Conservation (phyloP, 768 basidiomycete genomes). For the Lentinula boryana region DNA sequence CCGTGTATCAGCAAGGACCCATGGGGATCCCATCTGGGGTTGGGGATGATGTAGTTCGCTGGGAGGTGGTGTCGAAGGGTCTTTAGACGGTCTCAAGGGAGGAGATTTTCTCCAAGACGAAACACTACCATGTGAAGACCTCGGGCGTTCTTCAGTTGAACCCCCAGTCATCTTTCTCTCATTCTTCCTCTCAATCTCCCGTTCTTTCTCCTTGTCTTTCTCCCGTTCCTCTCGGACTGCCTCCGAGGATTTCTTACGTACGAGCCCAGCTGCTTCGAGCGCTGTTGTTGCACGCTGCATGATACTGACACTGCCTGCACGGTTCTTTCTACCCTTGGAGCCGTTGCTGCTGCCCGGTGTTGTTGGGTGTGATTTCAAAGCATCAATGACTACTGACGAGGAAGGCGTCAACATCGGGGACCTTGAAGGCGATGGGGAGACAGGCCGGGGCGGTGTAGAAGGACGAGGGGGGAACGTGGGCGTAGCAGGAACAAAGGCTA, state of each 20-base stretch:
- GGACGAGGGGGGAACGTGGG: slow-evolving; percentile 49
- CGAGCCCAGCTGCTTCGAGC: slow-evolving; percentile 77
- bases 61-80: slow-evolving; percentile 50
- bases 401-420: slow-evolving; percentile 58
- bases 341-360: slow-evolving; percentile 59
- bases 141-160: slow-evolving; percentile 45
- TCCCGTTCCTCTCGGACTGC: slow-evolving; percentile 62
- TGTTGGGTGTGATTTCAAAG: slow-evolving; percentile 58
- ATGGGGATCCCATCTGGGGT: slow-evolving; percentile 54
- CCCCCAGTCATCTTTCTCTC: slow-evolving; percentile 37
- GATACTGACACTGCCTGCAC: slow-evolving; percentile 90
- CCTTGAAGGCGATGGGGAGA: slow-evolving; percentile 29
- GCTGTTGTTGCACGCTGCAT: slow-evolving; percentile 94
- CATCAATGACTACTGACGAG: slow-evolving; percentile 35
- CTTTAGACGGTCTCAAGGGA: slow-evolving; percentile 47
- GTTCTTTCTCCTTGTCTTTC: slow-evolving; percentile 32
- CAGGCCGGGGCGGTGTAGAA: slow-evolving; percentile 48
- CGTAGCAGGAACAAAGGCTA: slow-evolving; percentile 74
- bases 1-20: slow-evolving; percentile 54
- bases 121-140: slow-evolving; percentile 58
- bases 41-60: slow-evolving; percentile 32
- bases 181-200: slow-evolving; percentile 35
- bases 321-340: slow-evolving; percentile 55
- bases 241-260: slow-evolving; percentile 78
- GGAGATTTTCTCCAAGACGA: slow-evolving; percentile 70